phyloP scores from a whole-genome alignment of 2,329 filamentous ascomycete genomes.

The Microdochium bolleyi region DNA sequence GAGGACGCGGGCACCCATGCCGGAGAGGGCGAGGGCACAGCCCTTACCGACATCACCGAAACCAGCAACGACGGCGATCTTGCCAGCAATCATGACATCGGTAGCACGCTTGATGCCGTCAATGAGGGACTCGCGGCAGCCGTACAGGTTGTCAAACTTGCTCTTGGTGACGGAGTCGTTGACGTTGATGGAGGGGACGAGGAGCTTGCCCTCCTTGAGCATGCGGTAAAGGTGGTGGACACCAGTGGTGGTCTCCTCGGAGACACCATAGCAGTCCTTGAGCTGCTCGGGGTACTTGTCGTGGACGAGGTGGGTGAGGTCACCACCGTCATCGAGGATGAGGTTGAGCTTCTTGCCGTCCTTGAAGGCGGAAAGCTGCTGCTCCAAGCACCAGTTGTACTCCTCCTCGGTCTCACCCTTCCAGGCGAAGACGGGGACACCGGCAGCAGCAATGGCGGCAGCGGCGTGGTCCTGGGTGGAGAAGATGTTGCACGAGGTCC shows the following conservation, averaged over 20 bases:
- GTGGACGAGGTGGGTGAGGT: conserved; percentile 94
- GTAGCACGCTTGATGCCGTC: conserved; percentile 99
- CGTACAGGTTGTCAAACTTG: conserved; percentile 99
- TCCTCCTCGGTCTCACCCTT: conserved; percentile 97
- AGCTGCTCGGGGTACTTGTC: conserved; percentile 98
- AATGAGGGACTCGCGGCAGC: conserved; percentile 96
- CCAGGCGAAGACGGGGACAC: conserved; percentile 77
- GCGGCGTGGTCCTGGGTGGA: conserved; percentile 98
- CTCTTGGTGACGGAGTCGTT: conserved; percentile 99
- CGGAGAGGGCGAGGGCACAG: conserved; percentile 89
- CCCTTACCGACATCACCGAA: conserved; percentile 99
- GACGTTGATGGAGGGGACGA: conserved; percentile 96
- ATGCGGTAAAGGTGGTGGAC: conserved; percentile 99
- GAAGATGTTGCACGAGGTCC: conserved; percentile 99
- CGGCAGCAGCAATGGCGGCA: conserved; percentile 88
- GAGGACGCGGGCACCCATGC: conserved; percentile 94
- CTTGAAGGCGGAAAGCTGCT: conserved; percentile 96
- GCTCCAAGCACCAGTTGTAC: conserved; percentile 99
- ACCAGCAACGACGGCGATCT: conserved; percentile 94
- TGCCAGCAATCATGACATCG: conserved; percentile 99
- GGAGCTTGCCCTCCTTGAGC: conserved; percentile 83
- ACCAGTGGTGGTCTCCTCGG: conserved; percentile 98
- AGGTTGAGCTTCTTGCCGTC: conserved; percentile 94
- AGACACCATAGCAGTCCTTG: conserved; percentile 96
- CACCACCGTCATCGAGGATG: conserved; percentile 97